Base-by-base conservation (phyloP, 768 basidiomycete genomes). In the Saitozyma podzolica region DNA sequence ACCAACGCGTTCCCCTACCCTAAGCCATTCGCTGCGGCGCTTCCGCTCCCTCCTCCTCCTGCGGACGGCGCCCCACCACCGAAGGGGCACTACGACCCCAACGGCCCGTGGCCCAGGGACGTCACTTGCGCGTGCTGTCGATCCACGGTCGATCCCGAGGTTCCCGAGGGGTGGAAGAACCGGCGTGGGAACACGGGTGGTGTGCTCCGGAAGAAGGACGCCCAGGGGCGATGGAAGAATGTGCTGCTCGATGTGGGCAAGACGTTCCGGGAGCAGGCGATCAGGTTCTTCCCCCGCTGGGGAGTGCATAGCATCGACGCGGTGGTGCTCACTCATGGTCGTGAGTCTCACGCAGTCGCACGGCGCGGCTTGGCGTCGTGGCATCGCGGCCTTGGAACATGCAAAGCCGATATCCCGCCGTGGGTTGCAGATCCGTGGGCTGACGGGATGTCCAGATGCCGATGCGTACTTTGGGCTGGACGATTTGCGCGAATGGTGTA, bases 391-490 rank as follows among this genome's bases (percentile, higher is more conserved):
- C 4, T 53, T 5, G 29, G 29, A 29, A 2, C 29, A 5, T 5
- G 29, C 29, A 29, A 29, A 29, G 55, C 9, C 56, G 47, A 56
- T 11, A 39, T 6, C 2, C 45, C 11, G 6, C 45, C 45, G 45
- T 47, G n/a, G n/a, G 13, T 58, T 6, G 19, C 2, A 11, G 17
- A 10, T n/a, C 20, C 13, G 9, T 40, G 41, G 16, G 45, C 40
- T 53, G 45, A 58, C 29, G 29, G 29, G 29, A 5, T n/a, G 9
- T 41, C 0, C 49, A 70, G 73, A 76, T 67, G 70, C 78, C 65
- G 80, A 81, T 60, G 92, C 92, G 7, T 90, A 92, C 82, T 91
- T 92, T 71, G 92, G 92, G 3, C 79, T 95, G 60, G 92, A 95
- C 80, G 92, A 95, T 78, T 81, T 94, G 43, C 83, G 92, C 82